These are phyloP conservation scores for Aspergillus terreus DNA, from an alignment of 2,329 filamentous ascomycete genomes.

Conservation along the genomic window DNA sequence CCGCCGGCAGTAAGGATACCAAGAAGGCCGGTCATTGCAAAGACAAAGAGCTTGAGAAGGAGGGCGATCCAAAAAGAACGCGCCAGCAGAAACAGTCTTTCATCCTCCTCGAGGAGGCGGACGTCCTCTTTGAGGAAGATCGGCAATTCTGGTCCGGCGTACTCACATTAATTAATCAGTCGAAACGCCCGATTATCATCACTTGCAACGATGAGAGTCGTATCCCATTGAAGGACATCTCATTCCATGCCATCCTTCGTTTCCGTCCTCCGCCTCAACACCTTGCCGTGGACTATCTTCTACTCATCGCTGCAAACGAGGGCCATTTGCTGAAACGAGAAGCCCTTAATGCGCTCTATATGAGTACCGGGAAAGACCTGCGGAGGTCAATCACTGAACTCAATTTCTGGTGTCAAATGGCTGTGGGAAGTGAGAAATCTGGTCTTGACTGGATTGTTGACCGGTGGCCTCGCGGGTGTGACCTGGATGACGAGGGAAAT, in stretches of 20 bases:
- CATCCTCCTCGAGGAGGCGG: conserved; percentile 90
- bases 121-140: conserved; percentile 91
- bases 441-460: conserved; percentile 88
- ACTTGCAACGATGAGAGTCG: conserved; percentile 90
- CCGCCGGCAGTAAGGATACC: conserved; percentile 39
- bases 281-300: conserved; percentile 72
- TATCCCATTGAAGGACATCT: conserved; percentile 70
- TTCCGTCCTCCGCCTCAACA: conserved; percentile 64
- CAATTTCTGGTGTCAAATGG: conserved; percentile 96
- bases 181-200: conserved; percentile 87
- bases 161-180: conserved; percentile 71
- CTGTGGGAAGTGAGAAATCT: conserved; percentile 80
- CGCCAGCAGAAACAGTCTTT: conserved; percentile 80
- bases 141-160: conserved; percentile 91
- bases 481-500: conserved; percentile 64
- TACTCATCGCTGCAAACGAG: conserved; percentile 81
- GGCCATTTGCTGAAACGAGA: conserved; percentile 72
- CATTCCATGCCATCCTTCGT: conserved; percentile 79
- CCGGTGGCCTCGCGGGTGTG: conserved; percentile 68
- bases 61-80: conserved; percentile 30
- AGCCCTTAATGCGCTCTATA: conserved; percentile 67
- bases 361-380: conserved; percentile 66
- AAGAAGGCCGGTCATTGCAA: conserved; percentile 16
- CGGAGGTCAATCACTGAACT: conserved; percentile 79
- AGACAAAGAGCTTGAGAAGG: conserved; percentile 20